Conservation (phyloP, 2,329 filamentous ascomycete genomes). For the Chrysosporium queenslandicum region DNA sequence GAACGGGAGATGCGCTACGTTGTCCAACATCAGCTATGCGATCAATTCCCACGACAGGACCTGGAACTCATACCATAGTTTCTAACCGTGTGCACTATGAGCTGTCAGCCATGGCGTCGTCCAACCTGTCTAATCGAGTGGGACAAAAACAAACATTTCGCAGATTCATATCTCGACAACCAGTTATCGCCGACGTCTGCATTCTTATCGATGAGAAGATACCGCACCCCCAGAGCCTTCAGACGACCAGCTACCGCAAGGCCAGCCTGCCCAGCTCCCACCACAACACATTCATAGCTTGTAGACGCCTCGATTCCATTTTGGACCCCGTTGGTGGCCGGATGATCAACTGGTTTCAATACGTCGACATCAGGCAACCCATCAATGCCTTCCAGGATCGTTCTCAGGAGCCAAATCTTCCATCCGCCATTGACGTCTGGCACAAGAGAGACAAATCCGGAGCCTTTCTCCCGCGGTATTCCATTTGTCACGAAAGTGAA, state of each 20-base stretch:
- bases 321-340: background rate
- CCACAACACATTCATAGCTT: slow-evolving; percentile 26
- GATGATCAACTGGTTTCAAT: slow-evolving; percentile 7
- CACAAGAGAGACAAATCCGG: slow-evolving; percentile 19
- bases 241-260: slow-evolving; percentile 37
- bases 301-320: background rate
- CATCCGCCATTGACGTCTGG: slow-evolving; percentile 16
- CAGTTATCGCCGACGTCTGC: slow-evolving; percentile 30
- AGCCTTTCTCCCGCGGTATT: slow-evolving; percentile 13
- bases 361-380: slow-evolving; percentile 19
- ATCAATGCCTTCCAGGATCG: slow-evolving; percentile 20
- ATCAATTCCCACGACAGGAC: background rate
- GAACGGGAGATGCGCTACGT: slow-evolving; percentile 22
- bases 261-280: slow-evolving; percentile 39
- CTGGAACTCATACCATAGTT: slow-evolving; percentile 7
- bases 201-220: slow-evolving; percentile 39
- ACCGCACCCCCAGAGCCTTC: slow-evolving; percentile 33
- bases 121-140: background rate
- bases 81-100: slow-evolving; percentile 17
- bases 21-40: background rate
- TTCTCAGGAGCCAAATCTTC: slow-evolving; percentile 24
- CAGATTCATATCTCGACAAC: slow-evolving; percentile 39
- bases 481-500: slow-evolving; percentile 18
- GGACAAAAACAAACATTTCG: slow-evolving; percentile 23
- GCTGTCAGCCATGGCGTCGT: slow-evolving; percentile 20